Evolutionary conservation across 805 yeast species (phyloP), one percentile per base, ranked within the genome.

Genomic region (Wickerhamomyces kurtzmanii): DNA sequence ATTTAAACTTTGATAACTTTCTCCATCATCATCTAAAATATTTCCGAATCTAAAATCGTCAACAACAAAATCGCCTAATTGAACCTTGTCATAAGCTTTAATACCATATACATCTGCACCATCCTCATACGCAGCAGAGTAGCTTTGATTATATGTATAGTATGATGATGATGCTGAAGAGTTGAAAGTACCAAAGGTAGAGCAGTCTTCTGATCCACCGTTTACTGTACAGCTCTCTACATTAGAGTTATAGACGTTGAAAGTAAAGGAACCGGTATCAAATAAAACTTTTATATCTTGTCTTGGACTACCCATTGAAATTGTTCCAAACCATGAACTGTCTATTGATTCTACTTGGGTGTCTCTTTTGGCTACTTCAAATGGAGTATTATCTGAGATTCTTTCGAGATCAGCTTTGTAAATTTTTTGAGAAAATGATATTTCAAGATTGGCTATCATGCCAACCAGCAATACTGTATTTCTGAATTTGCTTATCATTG

Each of bases 251-350:
- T 10, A n/a, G 8, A 30, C 27, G n/a, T 22, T 17, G 9, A 38
- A 24, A 18, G 30, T 29, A 22, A 17, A 27, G 6, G 46, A 42
- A 7, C 46, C 46, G 5, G 44, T 40, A 24, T 42, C 46, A n/a
- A 42, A 24, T 1, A 20, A 13, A 11, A 23, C 41, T 10, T 14
- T 12, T 5, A 38, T 14, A 4, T 15, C 15, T 24, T 38, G 42
- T 8, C 34, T 28, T 9, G 45, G 45, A 8, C 37, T 26, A 8
- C 46, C 46, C 17, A 36, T 13, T 9, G 20, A 25, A 15, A 42
- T 12, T 3, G 23, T 23, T 8, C 27, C 30, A 5, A n/a, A n/a
- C n/a, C n/a, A n/a, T n/a, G n/a, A n/a, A n/a, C n/a, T n/a, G n/a
- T n/a, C n/a, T n/a, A n/a, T n/a, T n/a, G n/a, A n/a, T n/a, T n/a